A percentile compares a stretch with the other conserved stretches of the same genome.
phyloP scores from a whole-genome alignment of 1,284 basidiomycete genomes.

The Peniophora sp. region DNA sequence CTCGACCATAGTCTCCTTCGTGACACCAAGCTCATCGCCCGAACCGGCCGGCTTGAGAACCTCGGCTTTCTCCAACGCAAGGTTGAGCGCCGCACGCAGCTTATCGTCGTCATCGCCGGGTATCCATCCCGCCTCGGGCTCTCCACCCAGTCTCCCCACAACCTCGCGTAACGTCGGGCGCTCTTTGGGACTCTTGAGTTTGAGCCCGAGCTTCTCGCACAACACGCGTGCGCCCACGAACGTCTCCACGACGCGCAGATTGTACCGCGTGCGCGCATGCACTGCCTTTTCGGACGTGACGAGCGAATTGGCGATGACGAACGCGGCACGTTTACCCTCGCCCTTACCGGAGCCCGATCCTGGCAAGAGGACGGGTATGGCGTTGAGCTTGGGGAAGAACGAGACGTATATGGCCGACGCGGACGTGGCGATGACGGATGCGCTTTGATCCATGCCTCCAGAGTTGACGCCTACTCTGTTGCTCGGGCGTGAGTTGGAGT shows the following conservation, averaged over 20 bases:
- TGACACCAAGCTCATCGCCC: conserved; percentile 45
- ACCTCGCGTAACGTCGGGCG: conserved; percentile 33
- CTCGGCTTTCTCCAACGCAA: conserved; percentile 42
- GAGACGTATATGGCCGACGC: conserved; percentile 71
- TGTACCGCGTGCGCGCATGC: conserved; percentile 69
- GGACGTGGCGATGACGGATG: conserved; percentile 67
- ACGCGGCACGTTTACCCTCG: conserved; percentile 52
- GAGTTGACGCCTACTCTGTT: no score
- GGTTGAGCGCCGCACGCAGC: conserved; percentile 40
- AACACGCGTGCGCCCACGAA: conserved; percentile 73
- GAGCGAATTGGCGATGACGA: conserved; percentile 81
- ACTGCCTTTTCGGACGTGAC: conserved; percentile 79
- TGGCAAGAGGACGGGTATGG: conserved; percentile 57
- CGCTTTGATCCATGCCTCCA: conserved; percentile 75
- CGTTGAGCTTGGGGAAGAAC: conserved; percentile 71
- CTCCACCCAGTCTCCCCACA: conserved; percentile 40
- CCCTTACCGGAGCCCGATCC: conserved; percentile 30
- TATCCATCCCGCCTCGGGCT: conserved; percentile 29
- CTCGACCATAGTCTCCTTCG: conserved; percentile 64
- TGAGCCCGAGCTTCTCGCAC: conserved; percentile 44
- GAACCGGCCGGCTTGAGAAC: conserved; percentile 41
- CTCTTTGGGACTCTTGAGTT: conserved; percentile 31
- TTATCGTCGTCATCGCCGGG: conserved; percentile 31
- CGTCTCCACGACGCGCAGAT: conserved; percentile 83
- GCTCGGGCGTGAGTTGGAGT: no score